These are phyloP conservation scores for Coffea eugenioides DNA, from an alignment of 257 asterid species.

Conservation along the genomic window DNA sequence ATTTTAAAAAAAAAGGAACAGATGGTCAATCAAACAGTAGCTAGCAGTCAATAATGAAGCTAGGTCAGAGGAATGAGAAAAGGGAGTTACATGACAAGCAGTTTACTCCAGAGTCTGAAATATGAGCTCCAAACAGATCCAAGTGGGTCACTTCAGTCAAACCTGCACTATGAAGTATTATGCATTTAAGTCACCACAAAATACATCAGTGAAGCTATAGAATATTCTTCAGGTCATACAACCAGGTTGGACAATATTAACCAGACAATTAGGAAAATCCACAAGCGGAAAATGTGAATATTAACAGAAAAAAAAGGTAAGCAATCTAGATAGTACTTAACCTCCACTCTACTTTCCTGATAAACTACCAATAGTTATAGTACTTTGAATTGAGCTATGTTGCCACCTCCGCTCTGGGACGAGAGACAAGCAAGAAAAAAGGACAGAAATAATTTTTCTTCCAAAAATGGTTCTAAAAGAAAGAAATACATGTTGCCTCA, in stretches of 20 bases:
- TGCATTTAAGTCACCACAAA: not conserved
- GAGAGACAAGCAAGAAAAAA: not conserved
- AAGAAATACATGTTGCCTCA: not conserved
- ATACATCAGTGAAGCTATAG: not conserved
- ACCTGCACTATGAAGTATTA: conserved; percentile 44
- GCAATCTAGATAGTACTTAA: not conserved
- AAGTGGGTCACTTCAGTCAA: conserved; percentile 84
- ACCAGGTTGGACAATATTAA: not conserved
- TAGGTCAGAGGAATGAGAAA: not conserved
- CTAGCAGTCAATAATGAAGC: not conserved
- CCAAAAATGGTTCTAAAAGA: not conserved
- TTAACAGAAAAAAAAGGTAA: not conserved
- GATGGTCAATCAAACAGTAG: not conserved
- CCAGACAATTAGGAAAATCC: not conserved
- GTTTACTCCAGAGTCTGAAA: conserved; percentile 83
- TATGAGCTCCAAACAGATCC: conserved; percentile 96
- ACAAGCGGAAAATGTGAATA: not conserved
- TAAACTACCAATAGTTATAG: not conserved
- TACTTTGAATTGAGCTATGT: not conserved
- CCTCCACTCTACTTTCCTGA: not conserved
- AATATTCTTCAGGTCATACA: not conserved
- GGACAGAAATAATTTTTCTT: not conserved
- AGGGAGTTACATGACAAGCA: conserved; percentile 49
- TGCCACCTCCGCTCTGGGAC: not conserved
- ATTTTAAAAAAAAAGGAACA: not conserved